Evolutionary conservation across 169 alveolate species (phyloP).

Genomic region (Amoebophrya sp.): DNA sequence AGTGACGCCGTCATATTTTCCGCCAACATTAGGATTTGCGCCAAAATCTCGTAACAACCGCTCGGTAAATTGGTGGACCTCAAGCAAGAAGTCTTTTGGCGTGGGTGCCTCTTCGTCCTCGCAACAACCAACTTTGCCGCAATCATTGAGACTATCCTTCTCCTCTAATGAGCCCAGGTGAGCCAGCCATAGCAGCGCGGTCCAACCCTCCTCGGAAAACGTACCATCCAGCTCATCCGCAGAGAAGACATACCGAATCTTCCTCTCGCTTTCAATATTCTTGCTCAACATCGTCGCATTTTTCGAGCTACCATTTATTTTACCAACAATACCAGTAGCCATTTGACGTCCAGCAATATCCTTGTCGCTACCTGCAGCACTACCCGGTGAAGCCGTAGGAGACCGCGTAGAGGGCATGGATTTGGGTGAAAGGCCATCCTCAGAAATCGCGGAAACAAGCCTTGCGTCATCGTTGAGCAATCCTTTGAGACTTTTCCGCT

Average conservation of each 20-base stretch:
- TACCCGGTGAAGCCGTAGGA: not conserved
- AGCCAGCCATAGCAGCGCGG: not conserved
- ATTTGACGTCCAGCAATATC: no score
- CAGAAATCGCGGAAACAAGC: no score
- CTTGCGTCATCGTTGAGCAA: not conserved
- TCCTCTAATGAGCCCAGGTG: not conserved
- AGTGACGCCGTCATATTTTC: not conserved
- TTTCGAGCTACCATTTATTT: not conserved
- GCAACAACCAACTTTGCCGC: not conserved
- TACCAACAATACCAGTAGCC: not conserved
- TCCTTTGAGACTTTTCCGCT: not conserved
- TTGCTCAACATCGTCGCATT: no score
- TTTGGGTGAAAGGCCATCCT: not conserved
- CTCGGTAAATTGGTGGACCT: not conserved
- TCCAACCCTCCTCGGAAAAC: not conserved
- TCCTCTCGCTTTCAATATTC: no score
- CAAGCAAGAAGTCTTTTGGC: not conserved
- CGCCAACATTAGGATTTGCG: not conserved
- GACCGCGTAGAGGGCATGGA: not conserved
- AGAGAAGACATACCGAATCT: not conserved
- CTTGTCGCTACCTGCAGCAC: no score
- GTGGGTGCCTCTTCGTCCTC: not conserved
- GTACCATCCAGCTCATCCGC: not conserved
- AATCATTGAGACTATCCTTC: not conserved
- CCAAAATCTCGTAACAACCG: not conserved